Evolutionary conservation across 768 basidiomycete species (phyloP).

Genomic region (Mrakia blollopis): DNA sequence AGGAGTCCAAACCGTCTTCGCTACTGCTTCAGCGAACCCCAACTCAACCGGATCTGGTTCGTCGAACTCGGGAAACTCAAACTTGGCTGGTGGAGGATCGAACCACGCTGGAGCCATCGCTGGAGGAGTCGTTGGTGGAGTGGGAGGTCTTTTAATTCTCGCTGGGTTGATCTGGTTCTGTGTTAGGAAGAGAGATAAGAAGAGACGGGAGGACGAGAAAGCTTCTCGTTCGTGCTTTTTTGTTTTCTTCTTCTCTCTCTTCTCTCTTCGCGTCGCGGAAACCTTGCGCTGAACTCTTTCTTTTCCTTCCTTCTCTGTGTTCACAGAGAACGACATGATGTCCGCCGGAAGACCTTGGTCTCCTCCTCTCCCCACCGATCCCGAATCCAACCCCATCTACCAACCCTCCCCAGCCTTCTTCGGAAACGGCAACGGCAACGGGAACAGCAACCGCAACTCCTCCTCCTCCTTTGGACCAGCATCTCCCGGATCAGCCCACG

Average conservation of each 20-base stretch:
- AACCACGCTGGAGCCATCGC: conserved; percentile 40
- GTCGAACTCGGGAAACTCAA: background rate
- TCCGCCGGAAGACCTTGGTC: conserved; percentile 27
- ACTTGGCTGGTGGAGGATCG: background rate
- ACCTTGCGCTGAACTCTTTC: background rate
- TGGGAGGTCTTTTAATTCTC: conserved; percentile 38
- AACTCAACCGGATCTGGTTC: background rate
- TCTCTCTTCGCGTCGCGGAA: background rate
- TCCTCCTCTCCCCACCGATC: conserved; percentile 29
- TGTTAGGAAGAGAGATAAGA: conserved; percentile 34
- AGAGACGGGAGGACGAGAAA: conserved; percentile 22
- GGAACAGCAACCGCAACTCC: background rate
- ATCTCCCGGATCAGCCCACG: background rate
- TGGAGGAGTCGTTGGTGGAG: conserved; percentile 43
- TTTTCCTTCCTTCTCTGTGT: no score
- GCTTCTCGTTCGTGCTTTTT: background rate
- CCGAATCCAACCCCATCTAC: conserved; percentile 19
- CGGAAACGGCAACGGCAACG: conserved; percentile 1
- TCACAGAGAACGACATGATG: conserved; percentile 20
- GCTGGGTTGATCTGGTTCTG: conserved; percentile 39
- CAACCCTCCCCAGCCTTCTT: conserved; percentile 12
- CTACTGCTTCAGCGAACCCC: background rate
- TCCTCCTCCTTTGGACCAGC: background rate
- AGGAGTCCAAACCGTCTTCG: conserved; percentile 12
- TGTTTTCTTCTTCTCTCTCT: background rate